A percentile compares a stretch with the other conserved stretches of the same genome.
Evolutionary conservation across 2,329 filamentous ascomycete genomes (phyloP).

Genomic region (Fusarium sp.): DNA sequence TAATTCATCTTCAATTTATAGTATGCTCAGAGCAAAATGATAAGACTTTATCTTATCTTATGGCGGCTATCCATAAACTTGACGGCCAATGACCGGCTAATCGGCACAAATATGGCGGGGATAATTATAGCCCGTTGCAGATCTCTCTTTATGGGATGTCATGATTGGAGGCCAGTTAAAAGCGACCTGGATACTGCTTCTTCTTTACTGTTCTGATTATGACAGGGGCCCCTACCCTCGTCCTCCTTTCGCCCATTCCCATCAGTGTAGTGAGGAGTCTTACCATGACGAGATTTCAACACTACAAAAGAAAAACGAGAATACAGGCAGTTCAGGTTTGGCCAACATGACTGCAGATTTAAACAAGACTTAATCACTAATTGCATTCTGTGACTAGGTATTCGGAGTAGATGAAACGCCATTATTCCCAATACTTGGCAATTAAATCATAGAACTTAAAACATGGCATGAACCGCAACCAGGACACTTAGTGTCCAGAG

Average conservation of each 20-base stretch:
- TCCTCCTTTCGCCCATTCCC: too few relatives aligned
- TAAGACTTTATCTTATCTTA: neutral
- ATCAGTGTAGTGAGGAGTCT: too few relatives aligned
- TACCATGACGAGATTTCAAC: too few relatives aligned
- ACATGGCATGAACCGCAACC: slow-evolving; percentile 6
- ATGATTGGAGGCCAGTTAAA: neutral
- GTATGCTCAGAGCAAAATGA: neutral
- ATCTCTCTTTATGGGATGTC: neutral
- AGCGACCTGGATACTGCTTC: too few relatives aligned
- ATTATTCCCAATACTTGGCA: neutral
- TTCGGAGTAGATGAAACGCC: neutral
- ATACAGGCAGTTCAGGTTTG: too few relatives aligned
- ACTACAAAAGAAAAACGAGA: too few relatives aligned
- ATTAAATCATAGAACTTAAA: neutral
- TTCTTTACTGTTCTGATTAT: too few relatives aligned
- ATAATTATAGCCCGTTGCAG: neutral
- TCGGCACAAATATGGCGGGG: neutral
- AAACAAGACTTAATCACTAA: too few relatives aligned
- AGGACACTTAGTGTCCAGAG: neutral
- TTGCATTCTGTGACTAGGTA: too few relatives aligned
- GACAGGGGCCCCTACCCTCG: too few relatives aligned
- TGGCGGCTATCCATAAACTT: neutral
- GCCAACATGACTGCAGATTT: too few relatives aligned
- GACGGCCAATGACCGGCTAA: neutral
- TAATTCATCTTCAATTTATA: neutral